Evolutionary conservation across 2,329 filamentous ascomycete genomes (phyloP).

Genomic region (Scytalidium lignicola): DNA sequence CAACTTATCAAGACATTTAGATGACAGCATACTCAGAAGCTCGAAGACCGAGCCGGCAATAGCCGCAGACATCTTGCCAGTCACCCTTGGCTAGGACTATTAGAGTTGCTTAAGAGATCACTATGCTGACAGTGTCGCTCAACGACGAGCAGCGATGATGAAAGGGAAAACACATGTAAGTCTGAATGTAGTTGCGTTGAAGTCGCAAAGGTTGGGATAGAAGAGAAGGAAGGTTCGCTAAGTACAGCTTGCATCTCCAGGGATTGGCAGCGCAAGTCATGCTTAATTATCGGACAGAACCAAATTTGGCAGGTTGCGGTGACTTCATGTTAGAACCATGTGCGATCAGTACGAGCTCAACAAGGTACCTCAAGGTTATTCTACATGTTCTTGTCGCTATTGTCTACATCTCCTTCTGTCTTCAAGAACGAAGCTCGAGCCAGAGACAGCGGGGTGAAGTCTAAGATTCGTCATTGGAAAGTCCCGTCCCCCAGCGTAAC

Average conservation of each 20-base stretch:
- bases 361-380: too few relatives aligned
- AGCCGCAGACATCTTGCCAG: slow-evolving; percentile 20
- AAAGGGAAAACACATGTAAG: slow-evolving; percentile 29
- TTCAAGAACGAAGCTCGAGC: too few relatives aligned
- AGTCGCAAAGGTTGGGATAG: slow-evolving; percentile 1
- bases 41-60: slow-evolving; percentile 24
- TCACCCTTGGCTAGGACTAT: neutral
- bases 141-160: slow-evolving; percentile 22
- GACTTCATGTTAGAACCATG: too few relatives aligned
- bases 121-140: slow-evolving; percentile 18
- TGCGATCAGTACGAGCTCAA: too few relatives aligned
- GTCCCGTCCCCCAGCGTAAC: too few relatives aligned
- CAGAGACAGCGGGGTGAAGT: too few relatives aligned
- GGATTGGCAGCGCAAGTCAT: neutral
- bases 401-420: too few relatives aligned
- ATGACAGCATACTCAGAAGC: slow-evolving; percentile 27
- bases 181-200: slow-evolving; percentile 6
- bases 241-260: neutral
- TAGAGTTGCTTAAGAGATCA: neutral
- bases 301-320: neutral
- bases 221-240: slow-evolving; percentile 3
- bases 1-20: neutral
- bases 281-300: neutral
- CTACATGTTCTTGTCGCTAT: too few relatives aligned
- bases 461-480: too few relatives aligned